A percentile compares a stretch with the other conserved stretches of the same genome.
Conservation (phyloP, 2,329 filamentous ascomycete genomes). For the Atkinsonella texensis region DNA sequence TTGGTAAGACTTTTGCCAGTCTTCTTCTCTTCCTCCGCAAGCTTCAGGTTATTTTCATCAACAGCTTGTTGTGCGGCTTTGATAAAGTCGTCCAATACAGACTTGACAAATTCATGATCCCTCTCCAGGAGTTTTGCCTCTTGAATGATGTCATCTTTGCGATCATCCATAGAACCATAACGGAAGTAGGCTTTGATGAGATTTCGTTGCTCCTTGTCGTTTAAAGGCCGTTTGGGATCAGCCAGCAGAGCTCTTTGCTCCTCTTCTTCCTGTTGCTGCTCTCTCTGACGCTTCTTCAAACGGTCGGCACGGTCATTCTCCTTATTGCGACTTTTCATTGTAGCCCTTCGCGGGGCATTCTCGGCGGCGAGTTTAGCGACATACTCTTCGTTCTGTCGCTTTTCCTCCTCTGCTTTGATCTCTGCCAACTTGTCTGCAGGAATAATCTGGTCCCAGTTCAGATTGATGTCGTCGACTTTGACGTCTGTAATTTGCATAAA, state of each 20-base stretch:
- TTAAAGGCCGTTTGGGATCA: slow-evolving; percentile 82
- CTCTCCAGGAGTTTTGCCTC: slow-evolving; percentile 77
- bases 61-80: slow-evolving; percentile 44
- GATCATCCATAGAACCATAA: slow-evolving; percentile 82
- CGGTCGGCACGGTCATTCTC: slow-evolving; percentile 54
- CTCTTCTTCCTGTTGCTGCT: slow-evolving; percentile 56
- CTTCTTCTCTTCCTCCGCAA: slow-evolving; percentile 72
- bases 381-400: slow-evolving; percentile 71
- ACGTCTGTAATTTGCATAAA: slow-evolving; percentile 98
- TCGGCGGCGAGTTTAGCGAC: slow-evolving; percentile 73
- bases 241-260: slow-evolving; percentile 60
- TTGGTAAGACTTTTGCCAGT: slow-evolving; percentile 76
- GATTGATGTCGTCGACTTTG: slow-evolving; percentile 67
- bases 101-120: slow-evolving; percentile 67
- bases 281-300: slow-evolving; percentile 54
- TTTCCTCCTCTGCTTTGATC: slow-evolving; percentile 81
- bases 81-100: slow-evolving; percentile 65
- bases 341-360: slow-evolving; percentile 67
- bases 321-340: slow-evolving; percentile 43
- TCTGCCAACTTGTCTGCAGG: slow-evolving; percentile 83
- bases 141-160: slow-evolving; percentile 72
- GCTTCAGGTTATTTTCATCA: slow-evolving; percentile 54
- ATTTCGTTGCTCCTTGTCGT: slow-evolving; percentile 85
- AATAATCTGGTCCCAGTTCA: slow-evolving; percentile 98
- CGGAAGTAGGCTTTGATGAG: slow-evolving; percentile 83